Evolutionary conservation across 163 green algal genomes (phyloP).

Genomic region (Coccomyxa subellipsoidea): DNA sequence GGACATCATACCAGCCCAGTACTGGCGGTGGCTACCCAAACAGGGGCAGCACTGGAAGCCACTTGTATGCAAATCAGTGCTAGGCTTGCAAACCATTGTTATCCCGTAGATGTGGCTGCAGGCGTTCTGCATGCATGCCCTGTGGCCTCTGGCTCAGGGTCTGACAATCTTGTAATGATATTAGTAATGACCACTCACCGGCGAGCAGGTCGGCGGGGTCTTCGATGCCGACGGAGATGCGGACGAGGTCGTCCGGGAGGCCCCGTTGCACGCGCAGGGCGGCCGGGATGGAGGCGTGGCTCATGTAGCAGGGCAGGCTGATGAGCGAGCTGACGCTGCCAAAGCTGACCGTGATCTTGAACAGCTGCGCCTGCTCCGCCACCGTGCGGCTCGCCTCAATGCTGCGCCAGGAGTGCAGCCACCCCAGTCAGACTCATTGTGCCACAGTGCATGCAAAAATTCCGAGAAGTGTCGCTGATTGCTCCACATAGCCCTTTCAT

Average conservation of each 20-base stretch:
- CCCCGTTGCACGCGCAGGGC: conserved; percentile 80
- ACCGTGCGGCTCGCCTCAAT: conserved; percentile 68
- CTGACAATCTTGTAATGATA: not conserved
- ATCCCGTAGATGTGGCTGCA: too few species aligned
- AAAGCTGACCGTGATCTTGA: conserved; percentile 92
- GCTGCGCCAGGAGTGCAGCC: conserved; percentile 18
- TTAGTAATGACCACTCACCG: not conserved
- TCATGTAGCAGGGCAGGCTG: conserved; percentile 99
- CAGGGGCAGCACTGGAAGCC: too few species aligned
- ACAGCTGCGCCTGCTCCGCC: conserved; percentile 86
- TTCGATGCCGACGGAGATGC: conserved; percentile 90
- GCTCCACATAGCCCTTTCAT: too few species aligned
- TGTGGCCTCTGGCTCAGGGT: too few species aligned
- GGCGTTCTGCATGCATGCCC: too few species aligned
- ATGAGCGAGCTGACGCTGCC: conserved; percentile 88
- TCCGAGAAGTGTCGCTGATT: not conserved
- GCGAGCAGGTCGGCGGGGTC: conserved; percentile 79
- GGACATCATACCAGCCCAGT: not conserved
- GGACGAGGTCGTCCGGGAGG: conserved; percentile 93
- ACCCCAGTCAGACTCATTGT: not conserved
- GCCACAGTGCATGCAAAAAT: not conserved
- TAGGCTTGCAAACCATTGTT: too few species aligned
- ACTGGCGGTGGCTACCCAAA: too few species aligned
- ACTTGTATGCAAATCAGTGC: too few species aligned
- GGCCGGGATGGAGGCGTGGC: conserved; percentile 88